Base-by-base conservation (phyloP, 192 early-diverging fungal species). In the Umbelopsis isabellina region DNA sequence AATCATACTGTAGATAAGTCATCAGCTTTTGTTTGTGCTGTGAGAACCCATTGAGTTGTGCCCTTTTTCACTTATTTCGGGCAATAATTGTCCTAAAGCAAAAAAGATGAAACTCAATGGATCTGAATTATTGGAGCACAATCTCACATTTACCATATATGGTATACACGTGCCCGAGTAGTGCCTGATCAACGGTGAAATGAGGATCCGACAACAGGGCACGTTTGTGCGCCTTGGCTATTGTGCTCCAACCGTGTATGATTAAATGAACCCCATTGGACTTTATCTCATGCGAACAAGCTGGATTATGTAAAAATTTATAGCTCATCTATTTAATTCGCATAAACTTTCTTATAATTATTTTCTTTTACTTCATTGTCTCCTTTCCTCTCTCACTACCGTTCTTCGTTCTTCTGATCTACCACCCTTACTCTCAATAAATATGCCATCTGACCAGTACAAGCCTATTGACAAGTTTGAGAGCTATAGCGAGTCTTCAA, bases 201-300 rank as follows among this genome's bases (percentile, higher is more conserved):
- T 35, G 55, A 61, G 55, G 30, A n/a, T 35, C 51, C 30, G 33
- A 30, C 27, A 61, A 35, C 18, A 13, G 23, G 25, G 55, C 55
- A 61, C 55, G 55, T 61, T 61, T 33, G 55, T 61, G 55, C 21
- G 25, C 8, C 6, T 12, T 12, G 25, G 21, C 3, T 25, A 61
- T 35, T 35, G 18, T 61, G 30, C 55, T 61, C 55, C 1, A 61
- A 35, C 33, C 55, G 55, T 61, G 55, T 61, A 30, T 25, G 33
- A 61, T 27, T 27, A 61, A n/a, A 61, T 18, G 55, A 35, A 35
- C 27, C 55, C 25, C 55, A 61, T 61, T 61, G 55, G 55, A 61
- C 30, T 61, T 18, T 15, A 35, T 35, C 5, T 35, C 55, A 16
- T 41, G 37, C 1, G 37, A 41, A 41, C 55, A 61, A 37, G 27